Base-by-base conservation (phyloP, 306 rosid species). In the Glycine latifolia region DNA sequence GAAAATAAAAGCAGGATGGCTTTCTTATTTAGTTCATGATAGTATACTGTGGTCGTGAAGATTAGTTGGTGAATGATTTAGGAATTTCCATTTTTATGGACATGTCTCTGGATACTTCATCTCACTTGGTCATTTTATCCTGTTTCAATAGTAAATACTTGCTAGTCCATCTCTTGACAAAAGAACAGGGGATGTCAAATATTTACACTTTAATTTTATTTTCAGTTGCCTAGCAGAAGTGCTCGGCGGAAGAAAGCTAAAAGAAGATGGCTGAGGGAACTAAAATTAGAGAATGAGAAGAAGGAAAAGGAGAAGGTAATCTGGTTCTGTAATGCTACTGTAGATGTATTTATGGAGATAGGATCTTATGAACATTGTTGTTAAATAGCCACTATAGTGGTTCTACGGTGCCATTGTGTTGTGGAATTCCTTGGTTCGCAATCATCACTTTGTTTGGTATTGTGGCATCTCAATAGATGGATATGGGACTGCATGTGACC, bases 241-340 rank as follows among this genome's bases (percentile, higher is more conserved):
- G 90, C 95, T 69, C 97, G 95, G 7, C 95, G 98, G 77, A 93
- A 92, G 78, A 96, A 91, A 87, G 92, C 91, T 76, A 92, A 89
- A 86, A 88, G 97, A 82, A 91, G 17, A 75, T 89, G 97, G 97
- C 81, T 88, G 86, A 93, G 97, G 89, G 98, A 92, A 85, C 87
- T 66, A 68, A 91, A 84, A 49, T 69, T 80, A 78, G 81, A 84
- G 72, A 43, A 67, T 56, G 55, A 67, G 73, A 35, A 44, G 78
- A 87, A 86, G 81, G 26, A 63, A 75, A 88, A 87, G 81, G 87
- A 88, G 55, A 87, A 91, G 97, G 99, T 95, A 88, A 60, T 56
- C 48, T 67, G 44, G 54, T 69, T 55, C n/a, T 49, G 35, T 75
- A 66, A 47, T 73, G 82, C 39, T 70, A 67, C 44, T 55, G 44